Conservation (phyloP, 257 asterid species). For the Nicotiana knightiana region DNA sequence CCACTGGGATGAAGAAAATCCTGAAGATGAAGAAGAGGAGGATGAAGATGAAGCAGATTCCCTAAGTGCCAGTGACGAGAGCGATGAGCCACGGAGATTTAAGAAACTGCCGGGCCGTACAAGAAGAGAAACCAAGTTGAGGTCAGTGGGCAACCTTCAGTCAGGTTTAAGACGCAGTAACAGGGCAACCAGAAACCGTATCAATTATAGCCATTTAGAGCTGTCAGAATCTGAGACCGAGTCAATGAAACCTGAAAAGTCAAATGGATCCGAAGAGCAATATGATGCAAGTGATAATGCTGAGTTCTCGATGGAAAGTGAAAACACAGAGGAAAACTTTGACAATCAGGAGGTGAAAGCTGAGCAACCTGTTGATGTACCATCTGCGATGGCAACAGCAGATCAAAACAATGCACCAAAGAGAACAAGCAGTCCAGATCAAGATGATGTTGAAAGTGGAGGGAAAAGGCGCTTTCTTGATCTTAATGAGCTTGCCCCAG, state of each 20-base stretch:
- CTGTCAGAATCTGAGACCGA: constrained; percentile 78
- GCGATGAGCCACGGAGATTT: constrained; percentile 41
- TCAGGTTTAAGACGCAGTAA: constrained; percentile 86
- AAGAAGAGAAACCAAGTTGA: constrained; percentile 60
- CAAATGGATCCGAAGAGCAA: constrained; percentile 35
- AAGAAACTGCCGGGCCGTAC: constrained; percentile 52
- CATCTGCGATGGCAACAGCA: constrained; percentile 29
- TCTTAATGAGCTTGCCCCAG: constrained; percentile 87
- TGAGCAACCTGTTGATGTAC: constrained; percentile 29
- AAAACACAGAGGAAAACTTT: constrained; percentile 41
- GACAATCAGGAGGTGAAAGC: constrained; percentile 34
- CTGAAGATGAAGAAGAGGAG: constrained; percentile 83
- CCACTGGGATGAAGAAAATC: constrained; percentile 63
- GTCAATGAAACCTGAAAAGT: constrained; percentile 42
- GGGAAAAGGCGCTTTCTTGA: constrained; percentile 71
- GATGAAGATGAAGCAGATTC: constrained; percentile 45
- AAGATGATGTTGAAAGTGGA: constrained; percentile 42
- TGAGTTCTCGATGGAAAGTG: constrained; percentile 46
- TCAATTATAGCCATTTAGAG: constrained; percentile 64
- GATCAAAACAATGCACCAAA: constrained; percentile 30
- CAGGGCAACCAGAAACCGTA: constrained; percentile 72
- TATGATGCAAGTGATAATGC: constrained; percentile 33
- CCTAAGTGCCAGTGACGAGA: constrained; percentile 59
- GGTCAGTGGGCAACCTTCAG: constrained; percentile 56
- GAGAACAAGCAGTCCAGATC: constrained; percentile 25